A percentile compares a stretch with the other conserved stretches of the same genome.
Conservation (phyloP, 1,284 basidiomycete genomes). For the Cystobasidiaceae sp. region DNA sequence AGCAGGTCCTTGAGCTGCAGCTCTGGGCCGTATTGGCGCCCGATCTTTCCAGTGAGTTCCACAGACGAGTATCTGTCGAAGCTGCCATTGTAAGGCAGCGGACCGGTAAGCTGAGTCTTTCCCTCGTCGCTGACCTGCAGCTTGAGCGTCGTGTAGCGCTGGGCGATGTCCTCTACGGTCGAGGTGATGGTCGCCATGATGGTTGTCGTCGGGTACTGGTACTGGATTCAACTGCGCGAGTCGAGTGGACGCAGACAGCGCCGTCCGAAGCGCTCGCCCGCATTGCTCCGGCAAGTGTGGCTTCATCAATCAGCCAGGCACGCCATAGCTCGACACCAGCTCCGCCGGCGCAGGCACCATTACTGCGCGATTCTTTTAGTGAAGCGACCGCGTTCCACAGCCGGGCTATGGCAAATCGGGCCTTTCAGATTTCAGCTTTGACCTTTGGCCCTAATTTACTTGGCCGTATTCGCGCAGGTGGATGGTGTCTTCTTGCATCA, state of each 20-base stretch:
- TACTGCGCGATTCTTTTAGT: too few species aligned
- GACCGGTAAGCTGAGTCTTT: constrained; percentile 7
- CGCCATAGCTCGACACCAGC: too few species aligned
- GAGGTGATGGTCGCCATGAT: constrained; percentile 1
- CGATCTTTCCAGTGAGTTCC: constrained; percentile 10
- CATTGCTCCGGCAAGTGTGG: too few species aligned
- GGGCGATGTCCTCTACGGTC: constrained; percentile 6
- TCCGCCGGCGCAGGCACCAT: too few species aligned
- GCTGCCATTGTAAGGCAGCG: not conserved
- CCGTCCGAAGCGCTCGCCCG: too few species aligned
- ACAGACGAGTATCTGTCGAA: not conserved
- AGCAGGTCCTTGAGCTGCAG: constrained; percentile 5
- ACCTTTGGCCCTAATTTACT: too few species aligned
- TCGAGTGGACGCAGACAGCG: not conserved
- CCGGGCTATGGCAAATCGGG: too few species aligned
- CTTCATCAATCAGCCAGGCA: too few species aligned
- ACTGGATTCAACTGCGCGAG: not conserved
- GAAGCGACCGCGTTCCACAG: too few species aligned
- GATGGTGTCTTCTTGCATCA: too few species aligned
- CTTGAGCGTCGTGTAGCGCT: constrained; percentile 8
- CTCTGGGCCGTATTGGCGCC: not conserved
- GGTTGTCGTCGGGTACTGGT: not conserved
- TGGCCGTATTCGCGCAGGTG: too few species aligned
- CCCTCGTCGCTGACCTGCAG: constrained; percentile 15
- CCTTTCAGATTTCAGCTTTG: too few species aligned